Evolutionary conservation across 768 basidiomycete genomes (phyloP), one percentile per base, ranked within the genome.

Genomic region (Tricholoma sp.): DNA sequence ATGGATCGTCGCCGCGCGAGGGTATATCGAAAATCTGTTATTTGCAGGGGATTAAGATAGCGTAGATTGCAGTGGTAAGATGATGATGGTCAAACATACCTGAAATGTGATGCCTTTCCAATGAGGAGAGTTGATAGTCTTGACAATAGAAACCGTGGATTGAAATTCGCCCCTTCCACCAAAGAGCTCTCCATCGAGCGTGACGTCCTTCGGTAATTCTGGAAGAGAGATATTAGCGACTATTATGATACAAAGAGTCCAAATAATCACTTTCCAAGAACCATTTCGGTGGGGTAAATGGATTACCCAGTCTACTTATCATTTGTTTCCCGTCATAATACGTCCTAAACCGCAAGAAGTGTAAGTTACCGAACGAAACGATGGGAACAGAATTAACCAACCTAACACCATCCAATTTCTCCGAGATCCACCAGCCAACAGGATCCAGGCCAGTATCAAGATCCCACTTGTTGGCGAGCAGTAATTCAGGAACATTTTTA

Each of bases 341-440:
- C 0, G 81, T 78, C 31, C 83, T 82, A 49, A 42, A 45, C 11
- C 61, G 41, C 31, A 8, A 24, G 11, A 50, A 4, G 24, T 24
- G 28, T 50, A 31, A 51, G 13, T 17, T n/a, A 7, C 36, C 24
- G 47, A 41, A 36, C 11, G 53, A 15, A 45, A 33, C 51, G 29
- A 49, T 32, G 28, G 29, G 12, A 42, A 36, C 24, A 24, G n/a
- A 20, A 31, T 18, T 56, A 28, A 57, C 76, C n/a, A 58, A 82
- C 82, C 82, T 70, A 33, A 84, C 81, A 55, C 83, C 82, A 65
- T 85, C 83, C 50, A 85, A 62, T 63, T 85, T 84, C 61, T 85
- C 82, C 2, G 80, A 82, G 31, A 83, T 76, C 80, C 80, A 83
- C 80, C 81, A 85, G 1, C 81, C 81, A 13, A 75, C 74, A 1